Evolutionary conservation across 352 stramenopile species (phyloP).

Genomic region (Globisporangium mamillatum): DNA sequence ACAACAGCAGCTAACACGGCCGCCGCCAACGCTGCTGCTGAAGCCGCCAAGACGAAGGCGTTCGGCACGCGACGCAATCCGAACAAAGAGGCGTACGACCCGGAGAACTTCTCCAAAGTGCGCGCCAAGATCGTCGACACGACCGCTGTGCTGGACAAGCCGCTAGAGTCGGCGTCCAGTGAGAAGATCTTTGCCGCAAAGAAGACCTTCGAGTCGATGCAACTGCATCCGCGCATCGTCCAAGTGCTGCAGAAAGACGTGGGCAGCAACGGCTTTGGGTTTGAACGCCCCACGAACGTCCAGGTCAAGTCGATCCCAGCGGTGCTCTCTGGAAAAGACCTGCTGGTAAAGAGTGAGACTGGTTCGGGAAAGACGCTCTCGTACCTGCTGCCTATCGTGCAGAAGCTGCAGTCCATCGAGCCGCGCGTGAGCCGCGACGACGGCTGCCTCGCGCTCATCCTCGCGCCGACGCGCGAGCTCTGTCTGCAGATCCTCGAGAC

Average conservation of each 20-base stretch:
- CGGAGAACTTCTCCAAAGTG: conserved; percentile 53
- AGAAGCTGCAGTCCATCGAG: conserved; percentile 77
- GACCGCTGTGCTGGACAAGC: conserved; percentile 59
- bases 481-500: conserved; percentile 96
- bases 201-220: conserved; percentile 71
- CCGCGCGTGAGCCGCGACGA: conserved; percentile 76
- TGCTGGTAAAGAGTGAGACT: conserved; percentile 96
- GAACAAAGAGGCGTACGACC: conserved; percentile 76
- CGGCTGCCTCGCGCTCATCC: conserved; percentile 89
- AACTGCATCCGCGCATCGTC: conserved; percentile 63
- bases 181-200: conserved; percentile 76
- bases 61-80: conserved; percentile 82
- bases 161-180: conserved; percentile 66
- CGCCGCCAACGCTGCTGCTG: neutral
- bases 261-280: conserved; percentile 64
- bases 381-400: conserved; percentile 95
- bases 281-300: conserved; percentile 71
- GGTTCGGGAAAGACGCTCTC: conserved; percentile 96
- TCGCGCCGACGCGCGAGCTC: conserved; percentile 95
- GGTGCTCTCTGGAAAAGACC: conserved; percentile 71
- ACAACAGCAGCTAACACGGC: neutral
- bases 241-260: conserved; percentile 60
- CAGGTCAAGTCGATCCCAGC: conserved; percentile 81
- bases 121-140: conserved; percentile 48
- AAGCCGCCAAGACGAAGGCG: conserved; percentile 15